Evolutionary conservation across 2,329 filamentous ascomycete genomes (phyloP), one percentile per base, ranked within the genome.

Genomic region (Aspergillus fructus): DNA sequence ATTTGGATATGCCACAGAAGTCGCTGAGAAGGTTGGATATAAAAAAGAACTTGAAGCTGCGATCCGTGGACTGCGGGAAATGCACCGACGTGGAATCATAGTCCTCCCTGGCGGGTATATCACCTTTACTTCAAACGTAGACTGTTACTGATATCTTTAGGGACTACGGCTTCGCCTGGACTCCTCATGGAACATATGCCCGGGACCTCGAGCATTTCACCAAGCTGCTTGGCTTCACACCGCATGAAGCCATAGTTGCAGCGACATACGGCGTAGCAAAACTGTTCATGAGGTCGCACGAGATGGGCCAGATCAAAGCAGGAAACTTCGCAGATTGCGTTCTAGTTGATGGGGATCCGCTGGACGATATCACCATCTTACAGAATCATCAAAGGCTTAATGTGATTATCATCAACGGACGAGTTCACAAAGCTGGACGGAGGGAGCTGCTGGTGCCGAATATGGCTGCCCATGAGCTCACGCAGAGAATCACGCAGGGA

Each of bases 81-180:
- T 81, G 75, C 76, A 78, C 62, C 62, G 67, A 8, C 69, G 78
- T 17, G 41, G 41, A 4, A 79, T 81, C 43, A 67, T 71, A 0
- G 71, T 81, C 1, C 68, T 81, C 4, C 79, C 79, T 12, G 76
- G 77, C 30, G 78, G 60, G 19, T 46, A 42, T 19, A 30, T 30
- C 27, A 30, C 11, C 11, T 27, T 5, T 5, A 4, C 23, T 27
- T 17, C 13, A 1, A 15, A 13, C 42, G 27, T 30, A 30, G 27
- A 11, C 27, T 30, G 3, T 1, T 11, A 30, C 27, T 30, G 9
- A 30, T 30, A 30, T 30, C 27, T 30, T 11, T 15, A 46, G 45
- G 27, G 77, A 80, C 59, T 81, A 79, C 47, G 77, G 78, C 3
- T 80, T 81, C 53, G 74, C 78, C 1, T 81, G 78, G 78, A 76